Evolutionary conservation across 805 yeast species (phyloP).

Genomic region (Yamadazyma paraphyllophila): DNA sequence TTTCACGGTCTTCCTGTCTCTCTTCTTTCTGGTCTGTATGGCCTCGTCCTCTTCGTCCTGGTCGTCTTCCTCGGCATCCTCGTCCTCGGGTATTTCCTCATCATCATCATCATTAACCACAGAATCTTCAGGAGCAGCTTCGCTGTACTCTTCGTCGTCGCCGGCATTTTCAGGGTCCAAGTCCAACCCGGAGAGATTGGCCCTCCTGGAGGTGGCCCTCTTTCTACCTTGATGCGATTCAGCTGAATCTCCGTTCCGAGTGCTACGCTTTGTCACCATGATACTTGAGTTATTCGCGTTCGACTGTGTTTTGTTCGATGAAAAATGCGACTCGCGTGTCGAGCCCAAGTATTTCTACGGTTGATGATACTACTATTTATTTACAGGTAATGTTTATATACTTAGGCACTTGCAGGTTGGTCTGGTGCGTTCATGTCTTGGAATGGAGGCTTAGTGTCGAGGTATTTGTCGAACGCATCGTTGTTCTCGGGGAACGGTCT

Average conservation of each 20-base stretch:
- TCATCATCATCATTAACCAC: constrained; percentile 15
- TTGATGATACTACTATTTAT: not conserved
- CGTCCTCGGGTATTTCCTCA: constrained; percentile 16
- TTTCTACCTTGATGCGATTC: constrained; percentile 6
- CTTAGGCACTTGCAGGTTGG: constrained; percentile 7
- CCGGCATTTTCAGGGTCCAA: constrained; percentile 17
- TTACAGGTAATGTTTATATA: constrained; percentile 7
- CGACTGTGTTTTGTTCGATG: not conserved
- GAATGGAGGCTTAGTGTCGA: constrained; percentile 48
- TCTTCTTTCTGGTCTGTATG: constrained; percentile 1
- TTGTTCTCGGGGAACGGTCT: constrained; percentile 77
- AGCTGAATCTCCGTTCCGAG: not conserved
- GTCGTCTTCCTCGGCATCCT: not conserved
- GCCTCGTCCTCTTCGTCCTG: constrained; percentile 12
- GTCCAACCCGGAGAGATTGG: constrained; percentile 18
- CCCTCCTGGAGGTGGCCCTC: constrained; percentile 7
- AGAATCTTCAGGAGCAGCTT: constrained; percentile 13
- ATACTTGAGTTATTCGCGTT: constrained; percentile 1
- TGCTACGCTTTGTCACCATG: constrained; percentile 6
- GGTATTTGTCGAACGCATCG: constrained; percentile 87
- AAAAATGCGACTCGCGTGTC: not conserved
- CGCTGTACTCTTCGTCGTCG: constrained; percentile 20
- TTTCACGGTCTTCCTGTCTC: constrained; percentile 14
- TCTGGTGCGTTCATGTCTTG: constrained; percentile 25
- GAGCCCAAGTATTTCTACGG: too few relatives aligned